Percentiles rank a stretch among this genome's conserved stretches.
Conservation (phyloP, 2,329 filamentous ascomycete species). For the Calonectria pteridis region DNA sequence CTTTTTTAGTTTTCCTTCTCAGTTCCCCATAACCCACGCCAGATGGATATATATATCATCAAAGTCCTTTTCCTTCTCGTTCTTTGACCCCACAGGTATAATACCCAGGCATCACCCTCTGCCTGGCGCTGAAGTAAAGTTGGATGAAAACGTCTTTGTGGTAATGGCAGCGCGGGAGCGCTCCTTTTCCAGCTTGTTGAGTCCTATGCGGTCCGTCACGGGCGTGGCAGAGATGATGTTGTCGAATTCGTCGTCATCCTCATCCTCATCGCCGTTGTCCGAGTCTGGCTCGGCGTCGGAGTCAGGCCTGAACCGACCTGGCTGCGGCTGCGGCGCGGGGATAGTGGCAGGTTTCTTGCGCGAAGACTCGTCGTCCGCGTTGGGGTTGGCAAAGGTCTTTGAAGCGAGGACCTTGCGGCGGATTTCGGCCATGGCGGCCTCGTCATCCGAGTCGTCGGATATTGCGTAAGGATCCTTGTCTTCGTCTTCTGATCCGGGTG, state of each 20-base stretch:
- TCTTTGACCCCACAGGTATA: background rate
- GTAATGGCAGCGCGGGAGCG: constrained; percentile 61
- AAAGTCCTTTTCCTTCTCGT: background rate
- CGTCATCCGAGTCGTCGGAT: constrained; percentile 85
- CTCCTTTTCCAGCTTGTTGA: constrained; percentile 69
- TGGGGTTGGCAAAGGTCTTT: constrained; percentile 78
- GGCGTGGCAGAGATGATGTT: constrained; percentile 93
- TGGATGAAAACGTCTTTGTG: constrained; percentile 65
- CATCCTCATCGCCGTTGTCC: constrained; percentile 70
- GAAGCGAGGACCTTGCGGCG: constrained; percentile 90
- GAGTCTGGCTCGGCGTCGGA: constrained; percentile 79
- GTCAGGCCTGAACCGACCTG: constrained; percentile 64
- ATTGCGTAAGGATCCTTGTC: constrained; percentile 78
- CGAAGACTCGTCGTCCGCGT: constrained; percentile 57
- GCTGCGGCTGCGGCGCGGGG: constrained; percentile 68
- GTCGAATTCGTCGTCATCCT: constrained; percentile 85
- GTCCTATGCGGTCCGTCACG: constrained; percentile 85
- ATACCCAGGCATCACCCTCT: constrained; percentile 53
- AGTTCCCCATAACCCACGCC: background rate
- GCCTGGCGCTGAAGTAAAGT: constrained; percentile 61
- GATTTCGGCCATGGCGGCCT: constrained; percentile 90
- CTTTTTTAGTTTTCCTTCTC: background rate
- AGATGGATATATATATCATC: background rate
- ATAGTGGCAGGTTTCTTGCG: constrained; percentile 75
- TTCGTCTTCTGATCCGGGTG: constrained; percentile 56